These are phyloP conservation scores for Candida montana DNA, from an alignment of 805 yeast genomes.

Conservation along the genomic window DNA sequence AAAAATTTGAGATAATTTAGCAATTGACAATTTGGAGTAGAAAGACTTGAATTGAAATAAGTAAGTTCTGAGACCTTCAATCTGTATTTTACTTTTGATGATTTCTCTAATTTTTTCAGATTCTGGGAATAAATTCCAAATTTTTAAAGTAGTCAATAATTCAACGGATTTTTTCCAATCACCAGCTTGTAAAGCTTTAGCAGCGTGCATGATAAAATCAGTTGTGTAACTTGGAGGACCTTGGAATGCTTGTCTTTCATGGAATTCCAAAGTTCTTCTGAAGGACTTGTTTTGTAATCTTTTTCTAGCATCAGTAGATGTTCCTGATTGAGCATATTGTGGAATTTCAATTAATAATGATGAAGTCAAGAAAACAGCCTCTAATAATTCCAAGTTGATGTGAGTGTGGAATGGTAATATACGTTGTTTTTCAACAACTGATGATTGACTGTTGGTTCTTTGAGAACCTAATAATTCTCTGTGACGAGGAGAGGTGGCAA, in stretches of 20 bases:
- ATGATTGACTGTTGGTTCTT: constrained; percentile 52
- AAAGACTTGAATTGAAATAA: constrained; percentile 76
- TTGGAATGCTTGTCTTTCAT: constrained; percentile 89
- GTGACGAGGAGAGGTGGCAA: constrained; percentile 77
- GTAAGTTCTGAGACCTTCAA: constrained; percentile 90
- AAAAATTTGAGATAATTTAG: constrained; percentile 60
- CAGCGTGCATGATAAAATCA: constrained; percentile 90
- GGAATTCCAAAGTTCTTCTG: constrained; percentile 85
- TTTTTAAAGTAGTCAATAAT: constrained; percentile 68
- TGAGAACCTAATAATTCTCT: constrained; percentile 85
- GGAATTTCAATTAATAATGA: constrained; percentile 91
- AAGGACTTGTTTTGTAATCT: constrained; percentile 72
- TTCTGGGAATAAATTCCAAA: constrained; percentile 80
- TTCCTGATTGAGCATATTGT: constrained; percentile 66
- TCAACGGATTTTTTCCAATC: constrained; percentile 80
- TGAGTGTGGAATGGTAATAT: constrained; percentile 97
- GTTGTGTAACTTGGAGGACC: constrained; percentile 98
- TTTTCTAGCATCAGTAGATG: constrained; percentile 53
- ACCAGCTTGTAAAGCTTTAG: constrained; percentile 80
- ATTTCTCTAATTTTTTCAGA: constrained; percentile 60
- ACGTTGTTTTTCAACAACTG: constrained; percentile 66
- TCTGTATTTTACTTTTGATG: constrained; percentile 74
- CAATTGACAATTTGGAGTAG: constrained; percentile 68
- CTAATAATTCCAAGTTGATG: constrained; percentile 90
- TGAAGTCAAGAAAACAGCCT: constrained; percentile 87